Conservation (phyloP, 2,329 filamentous ascomycete species). For the Fusarium penzigii region DNA sequence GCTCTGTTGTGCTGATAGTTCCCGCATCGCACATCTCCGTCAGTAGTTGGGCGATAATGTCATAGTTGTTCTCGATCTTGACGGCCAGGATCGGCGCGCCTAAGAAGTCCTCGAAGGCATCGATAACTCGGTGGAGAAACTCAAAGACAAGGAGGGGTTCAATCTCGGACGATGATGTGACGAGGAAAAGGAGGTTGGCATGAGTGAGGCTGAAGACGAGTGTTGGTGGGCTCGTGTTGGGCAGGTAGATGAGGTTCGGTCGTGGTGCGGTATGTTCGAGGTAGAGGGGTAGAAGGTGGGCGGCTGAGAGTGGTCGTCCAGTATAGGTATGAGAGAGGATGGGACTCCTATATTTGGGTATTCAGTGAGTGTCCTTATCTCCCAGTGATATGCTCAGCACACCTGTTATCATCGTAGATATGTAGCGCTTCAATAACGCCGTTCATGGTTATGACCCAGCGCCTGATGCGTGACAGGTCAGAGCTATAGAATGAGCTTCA, state of each 20-base stretch:
- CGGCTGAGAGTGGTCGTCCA: constrained; percentile 74
- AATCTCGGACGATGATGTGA: constrained; percentile 81
- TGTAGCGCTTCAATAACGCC: constrained; percentile 92
- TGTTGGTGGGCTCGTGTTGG: constrained; percentile 80
- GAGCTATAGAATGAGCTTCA: constrained; percentile 1
- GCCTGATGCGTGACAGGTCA: constrained; percentile 24
- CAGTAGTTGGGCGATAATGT: constrained; percentile 89
- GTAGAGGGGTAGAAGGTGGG: constrained; percentile 81
- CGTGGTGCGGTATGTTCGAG: constrained; percentile 78
- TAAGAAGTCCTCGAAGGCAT: constrained; percentile 92
- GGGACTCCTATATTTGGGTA: constrained; percentile 60
- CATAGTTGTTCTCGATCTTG: constrained; percentile 88
- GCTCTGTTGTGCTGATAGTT: constrained; percentile 85
- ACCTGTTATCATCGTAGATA: constrained; percentile 97
- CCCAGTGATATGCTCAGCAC: constrained; percentile 15
- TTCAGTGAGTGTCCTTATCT: constrained; percentile 22
- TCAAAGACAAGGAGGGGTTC: constrained; percentile 90
- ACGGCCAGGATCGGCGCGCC: constrained; percentile 81
- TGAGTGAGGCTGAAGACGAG: constrained; percentile 88
- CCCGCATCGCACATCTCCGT: constrained; percentile 97
- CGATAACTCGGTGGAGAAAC: constrained; percentile 90
- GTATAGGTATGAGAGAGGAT: constrained; percentile 89
- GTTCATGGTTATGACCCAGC: constrained; percentile 63
- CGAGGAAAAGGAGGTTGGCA: constrained; percentile 81
- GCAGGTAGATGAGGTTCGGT: constrained; percentile 82